Conservation (phyloP, 2,329 filamentous ascomycete species). For the Epicoccum sorghinum region DNA sequence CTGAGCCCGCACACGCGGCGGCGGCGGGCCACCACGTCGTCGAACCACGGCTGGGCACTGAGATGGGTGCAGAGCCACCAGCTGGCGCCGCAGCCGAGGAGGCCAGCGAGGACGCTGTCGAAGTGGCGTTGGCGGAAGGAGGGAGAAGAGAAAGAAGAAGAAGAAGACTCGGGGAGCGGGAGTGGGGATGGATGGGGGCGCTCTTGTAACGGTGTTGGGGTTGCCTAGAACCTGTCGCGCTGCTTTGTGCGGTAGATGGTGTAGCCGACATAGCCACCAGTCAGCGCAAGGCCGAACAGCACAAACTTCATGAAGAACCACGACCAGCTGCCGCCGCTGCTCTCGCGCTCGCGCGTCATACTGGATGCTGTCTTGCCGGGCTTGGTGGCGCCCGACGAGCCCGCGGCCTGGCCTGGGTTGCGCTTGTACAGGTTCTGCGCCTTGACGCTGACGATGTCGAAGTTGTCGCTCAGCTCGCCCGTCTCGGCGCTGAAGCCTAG, state of each 20-base stretch:
- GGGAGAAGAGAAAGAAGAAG: too few species aligned
- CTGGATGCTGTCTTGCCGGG: conserved; percentile 27
- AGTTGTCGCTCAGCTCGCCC: conserved; percentile 94
- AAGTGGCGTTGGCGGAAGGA: conserved; percentile 12
- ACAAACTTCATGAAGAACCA: conserved; percentile 85
- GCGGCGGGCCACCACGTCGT: conserved; percentile 2
- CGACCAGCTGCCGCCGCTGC: conserved; percentile 62
- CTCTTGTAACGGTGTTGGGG: not conserved
- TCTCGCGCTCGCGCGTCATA: conserved; percentile 56
- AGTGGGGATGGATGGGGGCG: not conserved
- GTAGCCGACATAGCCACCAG: conserved; percentile 82
- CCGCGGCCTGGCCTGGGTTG: conserved; percentile 29
- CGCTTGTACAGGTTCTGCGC: conserved; percentile 86
- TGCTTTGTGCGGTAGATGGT: conserved; percentile 77
- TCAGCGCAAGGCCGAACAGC: conserved; percentile 71
- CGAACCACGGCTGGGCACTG: not conserved
- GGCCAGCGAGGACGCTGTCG: not conserved
- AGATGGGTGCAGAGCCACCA: conserved; percentile 8
- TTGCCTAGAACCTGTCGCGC: conserved; percentile 52
- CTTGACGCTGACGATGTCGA: conserved; percentile 88
- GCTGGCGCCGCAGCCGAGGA: conserved; percentile 5
- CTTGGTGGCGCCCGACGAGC: conserved; percentile 8
- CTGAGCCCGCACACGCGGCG: conserved; percentile 1
- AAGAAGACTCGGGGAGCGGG: not conserved
- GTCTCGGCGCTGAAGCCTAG: conserved; percentile 81